A percentile compares a stretch with the other conserved stretches of the same genome.
Conservation (phyloP, 768 basidiomycete genomes). For the Suillus placidus region DNA sequence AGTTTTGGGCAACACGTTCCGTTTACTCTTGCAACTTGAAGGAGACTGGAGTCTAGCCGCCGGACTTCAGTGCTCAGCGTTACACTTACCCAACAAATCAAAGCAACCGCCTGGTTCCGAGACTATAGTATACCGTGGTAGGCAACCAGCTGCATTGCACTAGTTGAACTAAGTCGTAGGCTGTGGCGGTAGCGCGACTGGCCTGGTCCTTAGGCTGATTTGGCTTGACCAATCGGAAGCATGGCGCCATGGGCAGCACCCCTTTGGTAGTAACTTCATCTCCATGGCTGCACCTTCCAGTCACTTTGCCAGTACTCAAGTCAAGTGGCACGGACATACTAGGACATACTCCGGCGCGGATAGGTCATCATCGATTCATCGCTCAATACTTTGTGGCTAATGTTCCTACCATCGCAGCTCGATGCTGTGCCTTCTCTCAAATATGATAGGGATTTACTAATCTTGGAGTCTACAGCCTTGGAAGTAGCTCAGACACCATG, state of each 20-base stretch:
- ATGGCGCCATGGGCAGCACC: not conserved
- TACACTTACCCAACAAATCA: not conserved
- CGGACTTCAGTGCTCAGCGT: not conserved
- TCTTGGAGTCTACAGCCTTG: not conserved
- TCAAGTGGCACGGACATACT: not conserved
- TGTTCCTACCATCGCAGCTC: not conserved
- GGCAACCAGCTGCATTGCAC: not conserved
- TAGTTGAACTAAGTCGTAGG: not conserved
- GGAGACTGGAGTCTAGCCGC: not conserved
- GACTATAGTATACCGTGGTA: not conserved
- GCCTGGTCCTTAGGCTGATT: not conserved
- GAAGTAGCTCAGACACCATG: not conserved
- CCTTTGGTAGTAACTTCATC: not conserved
- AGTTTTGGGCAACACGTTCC: not conserved
- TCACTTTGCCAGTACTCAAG: not conserved
- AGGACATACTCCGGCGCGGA: not conserved
- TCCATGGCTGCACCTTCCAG: not conserved
- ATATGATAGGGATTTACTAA: not conserved
- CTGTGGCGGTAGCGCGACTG: not conserved
- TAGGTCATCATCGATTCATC: not conserved
- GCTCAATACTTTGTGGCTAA: not conserved
- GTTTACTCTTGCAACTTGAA: not conserved
- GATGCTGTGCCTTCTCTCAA: not conserved
- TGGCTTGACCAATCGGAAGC: not conserved
- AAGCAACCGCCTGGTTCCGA: not conserved